Conservation (phyloP, 345 rosid species). For the Aegle marmelos region DNA sequence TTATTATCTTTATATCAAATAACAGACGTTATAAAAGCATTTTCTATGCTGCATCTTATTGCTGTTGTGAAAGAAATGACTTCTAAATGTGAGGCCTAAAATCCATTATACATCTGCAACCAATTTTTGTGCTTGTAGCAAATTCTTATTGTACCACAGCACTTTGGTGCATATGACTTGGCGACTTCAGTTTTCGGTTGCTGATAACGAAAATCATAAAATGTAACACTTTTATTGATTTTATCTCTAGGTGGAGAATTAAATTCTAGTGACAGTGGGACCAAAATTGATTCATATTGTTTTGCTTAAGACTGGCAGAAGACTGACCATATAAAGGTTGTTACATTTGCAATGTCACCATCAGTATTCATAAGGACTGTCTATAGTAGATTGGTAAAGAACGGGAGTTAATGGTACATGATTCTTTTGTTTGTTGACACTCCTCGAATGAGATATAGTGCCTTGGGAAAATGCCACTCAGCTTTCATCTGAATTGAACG, state of each 20-base stretch:
- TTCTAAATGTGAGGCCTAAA: neutral
- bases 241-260: neutral
- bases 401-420: conserved; percentile 3
- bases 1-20: neutral
- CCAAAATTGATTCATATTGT: neutral
- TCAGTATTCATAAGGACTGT: neutral
- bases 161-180: neutral
- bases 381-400: neutral
- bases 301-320: neutral
- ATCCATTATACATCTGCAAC: neutral
- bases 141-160: neutral
- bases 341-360: neutral
- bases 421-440: neutral
- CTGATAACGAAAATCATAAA: neutral
- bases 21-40: neutral
- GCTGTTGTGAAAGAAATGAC: neutral
- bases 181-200: neutral
- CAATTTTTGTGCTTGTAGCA: neutral
- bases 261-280: neutral
- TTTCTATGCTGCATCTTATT: neutral
- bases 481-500: neutral
- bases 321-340: neutral
- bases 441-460: neutral
- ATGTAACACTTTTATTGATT: neutral
- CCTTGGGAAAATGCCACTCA: neutral